Conservation (phyloP, 192 early-diverging fungal genomes). For the Haplosporangium gracile region DNA sequence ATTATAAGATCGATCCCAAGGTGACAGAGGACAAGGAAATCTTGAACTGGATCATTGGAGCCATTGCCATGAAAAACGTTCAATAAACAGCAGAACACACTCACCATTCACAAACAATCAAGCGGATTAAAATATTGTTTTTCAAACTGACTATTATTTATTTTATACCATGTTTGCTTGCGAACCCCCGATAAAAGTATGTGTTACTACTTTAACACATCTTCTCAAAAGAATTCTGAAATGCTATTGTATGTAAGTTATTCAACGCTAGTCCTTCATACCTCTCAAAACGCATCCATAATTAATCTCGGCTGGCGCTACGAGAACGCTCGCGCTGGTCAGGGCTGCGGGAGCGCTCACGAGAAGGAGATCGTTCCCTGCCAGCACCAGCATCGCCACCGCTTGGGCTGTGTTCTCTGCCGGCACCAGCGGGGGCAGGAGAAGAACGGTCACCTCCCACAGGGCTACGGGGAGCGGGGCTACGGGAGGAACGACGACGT, state of each 20-base stretch:
- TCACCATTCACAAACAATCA: not conserved
- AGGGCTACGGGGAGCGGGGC: conserved; percentile 48
- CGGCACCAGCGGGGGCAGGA: conserved; percentile 28
- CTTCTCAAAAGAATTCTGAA: not conserved
- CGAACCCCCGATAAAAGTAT: conserved; percentile 2
- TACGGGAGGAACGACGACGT: conserved; percentile 63
- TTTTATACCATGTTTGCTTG: not conserved
- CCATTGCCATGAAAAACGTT: conserved; percentile 66
- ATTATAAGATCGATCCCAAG: conserved; percentile 63
- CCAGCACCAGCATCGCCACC: conserved; percentile 11
- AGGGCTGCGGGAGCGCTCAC: conserved; percentile 25
- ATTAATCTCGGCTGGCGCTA: conserved; percentile 47
- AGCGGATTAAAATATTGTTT: not conserved
- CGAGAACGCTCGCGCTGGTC: conserved; percentile 47
- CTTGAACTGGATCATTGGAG: conserved; percentile 61
- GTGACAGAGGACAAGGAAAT: conserved; percentile 55
- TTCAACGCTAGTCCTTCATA: no score
- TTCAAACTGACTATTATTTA: not conserved
- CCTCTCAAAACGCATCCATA: not conserved
- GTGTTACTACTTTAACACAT: not conserved
- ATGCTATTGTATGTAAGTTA: not conserved
- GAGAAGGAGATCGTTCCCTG: conserved; percentile 28
- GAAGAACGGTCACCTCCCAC: conserved; percentile 39
- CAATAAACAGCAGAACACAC: conserved; percentile 21
- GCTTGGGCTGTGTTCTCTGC: conserved; percentile 21